Percentiles rank a stretch among this genome's conserved stretches.
Evolutionary conservation across 352 stramenopile genomes (phyloP).

Genomic region (Phytophthora pisi): DNA sequence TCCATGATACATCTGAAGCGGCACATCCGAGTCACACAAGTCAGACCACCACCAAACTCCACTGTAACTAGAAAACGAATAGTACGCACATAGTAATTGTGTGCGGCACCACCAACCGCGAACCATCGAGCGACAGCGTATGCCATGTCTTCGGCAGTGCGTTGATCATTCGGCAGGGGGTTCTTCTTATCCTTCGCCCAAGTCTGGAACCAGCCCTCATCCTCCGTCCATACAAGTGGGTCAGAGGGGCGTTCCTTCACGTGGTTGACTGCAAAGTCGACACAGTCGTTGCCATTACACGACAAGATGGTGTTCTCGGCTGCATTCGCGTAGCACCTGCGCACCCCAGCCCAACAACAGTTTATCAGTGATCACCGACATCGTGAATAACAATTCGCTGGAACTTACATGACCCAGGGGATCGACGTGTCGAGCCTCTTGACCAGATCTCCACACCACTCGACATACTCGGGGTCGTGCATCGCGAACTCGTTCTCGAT

Average conservation of each 20-base stretch:
- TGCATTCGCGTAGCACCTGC: constrained; percentile 66
- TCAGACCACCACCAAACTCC: constrained; percentile 4
- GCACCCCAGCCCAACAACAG: neutral
- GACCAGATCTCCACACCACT: constrained; percentile 65
- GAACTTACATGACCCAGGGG: constrained; percentile 74
- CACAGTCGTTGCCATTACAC: constrained; percentile 72
- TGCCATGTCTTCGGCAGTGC: constrained; percentile 53
- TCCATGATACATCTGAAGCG: constrained; percentile 71
- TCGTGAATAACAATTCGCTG: neutral
- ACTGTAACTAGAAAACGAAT: neutral
- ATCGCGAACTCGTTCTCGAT: constrained; percentile 72
- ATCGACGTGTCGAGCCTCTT: constrained; percentile 60
- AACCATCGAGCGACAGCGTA: constrained; percentile 77
- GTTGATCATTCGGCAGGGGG: constrained; percentile 48
- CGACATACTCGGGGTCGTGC: constrained; percentile 55
- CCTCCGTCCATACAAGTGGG: constrained; percentile 78
- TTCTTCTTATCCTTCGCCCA: constrained; percentile 51
- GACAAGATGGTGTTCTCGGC: constrained; percentile 70
- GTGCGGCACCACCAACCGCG: constrained; percentile 57
- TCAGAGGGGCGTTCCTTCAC: constrained; percentile 44
- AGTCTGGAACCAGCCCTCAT: constrained; percentile 77
- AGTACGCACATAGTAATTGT: constrained; percentile 75
- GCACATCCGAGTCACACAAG: neutral
- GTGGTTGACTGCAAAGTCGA: constrained; percentile 59
- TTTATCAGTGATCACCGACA: neutral